These are phyloP conservation scores for Tylopilus intermedius DNA, from an alignment of 768 basidiomycete genomes.

Conservation along the genomic window DNA sequence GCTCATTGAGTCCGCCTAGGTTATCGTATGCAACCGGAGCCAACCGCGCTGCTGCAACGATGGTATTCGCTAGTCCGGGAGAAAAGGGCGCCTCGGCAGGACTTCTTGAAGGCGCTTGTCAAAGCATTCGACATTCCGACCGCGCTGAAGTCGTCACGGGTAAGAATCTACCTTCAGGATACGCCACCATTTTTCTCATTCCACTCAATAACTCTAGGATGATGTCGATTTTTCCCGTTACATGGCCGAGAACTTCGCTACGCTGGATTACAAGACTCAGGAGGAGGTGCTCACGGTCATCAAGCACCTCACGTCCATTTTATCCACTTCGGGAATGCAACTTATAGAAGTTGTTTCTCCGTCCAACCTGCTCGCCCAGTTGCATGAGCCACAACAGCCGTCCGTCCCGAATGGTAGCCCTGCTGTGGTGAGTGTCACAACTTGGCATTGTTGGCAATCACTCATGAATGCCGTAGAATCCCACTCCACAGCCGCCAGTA, in stretches of 20 bases:
- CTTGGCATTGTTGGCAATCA: background rate
- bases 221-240: constrained; percentile 86
- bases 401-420: background rate
- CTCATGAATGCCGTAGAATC: background rate
- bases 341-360: constrained; percentile 73
- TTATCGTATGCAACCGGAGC: constrained; percentile 57
- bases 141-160: constrained; percentile 53
- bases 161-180: constrained; percentile 19
- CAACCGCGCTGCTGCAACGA: constrained; percentile 72
- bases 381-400: constrained; percentile 36
- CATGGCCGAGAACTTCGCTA: constrained; percentile 90
- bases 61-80: constrained; percentile 94
- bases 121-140: constrained; percentile 77
- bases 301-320: constrained; percentile 66
- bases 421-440: constrained; percentile 2
- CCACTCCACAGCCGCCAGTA: background rate
- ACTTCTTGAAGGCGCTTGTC: constrained; percentile 79
- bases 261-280: constrained; percentile 91
- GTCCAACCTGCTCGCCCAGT: constrained; percentile 59
- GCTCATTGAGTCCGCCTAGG: constrained; percentile 38
- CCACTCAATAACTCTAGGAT: constrained; percentile 40
- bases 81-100: constrained; percentile 79
- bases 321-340: constrained; percentile 79
- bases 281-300: constrained; percentile 89
- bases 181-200: background rate